phyloP scores from a whole-genome alignment of 345 rosid species.

The Ailanthus altissimus region DNA sequence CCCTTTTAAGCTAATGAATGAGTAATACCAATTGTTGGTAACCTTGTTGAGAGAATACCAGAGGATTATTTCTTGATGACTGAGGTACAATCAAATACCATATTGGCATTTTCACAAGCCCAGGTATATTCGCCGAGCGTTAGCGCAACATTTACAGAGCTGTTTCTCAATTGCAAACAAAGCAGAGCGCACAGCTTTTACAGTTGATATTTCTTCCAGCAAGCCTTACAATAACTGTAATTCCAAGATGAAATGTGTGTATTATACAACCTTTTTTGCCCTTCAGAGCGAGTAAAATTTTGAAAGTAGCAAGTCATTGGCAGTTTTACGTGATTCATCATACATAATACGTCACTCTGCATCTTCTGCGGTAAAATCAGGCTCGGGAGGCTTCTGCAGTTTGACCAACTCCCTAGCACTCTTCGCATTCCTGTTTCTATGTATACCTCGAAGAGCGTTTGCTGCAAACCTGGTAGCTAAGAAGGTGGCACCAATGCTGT shows the following conservation, averaged over 20 bases:
- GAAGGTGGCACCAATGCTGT: constrained; percentile 86
- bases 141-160: background rate
- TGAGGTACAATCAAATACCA: no score
- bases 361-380: constrained; percentile 91
- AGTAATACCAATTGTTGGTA: no score
- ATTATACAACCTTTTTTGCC: background rate
- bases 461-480: constrained; percentile 89
- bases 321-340: constrained; percentile 5
- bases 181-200: background rate
- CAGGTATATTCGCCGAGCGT: background rate
- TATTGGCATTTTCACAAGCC: background rate
- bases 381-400: constrained; percentile 89
- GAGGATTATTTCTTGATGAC: no score
- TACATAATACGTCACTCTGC: constrained; percentile 37
- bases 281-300: constrained; percentile 7
- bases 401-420: constrained; percentile 69
- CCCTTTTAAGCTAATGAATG: no score
- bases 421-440: constrained; percentile 71
- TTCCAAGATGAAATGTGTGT: constrained; percentile 15
- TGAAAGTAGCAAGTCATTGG: background rate
- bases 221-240: constrained; percentile 15
- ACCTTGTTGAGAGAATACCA: no score
- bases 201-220: constrained; percentile 3
- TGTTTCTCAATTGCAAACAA: background rate
- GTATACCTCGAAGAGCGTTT: constrained; percentile 87